These are phyloP conservation scores for Camelina hispida DNA, from an alignment of 345 rosid species.

Conservation along the genomic window DNA sequence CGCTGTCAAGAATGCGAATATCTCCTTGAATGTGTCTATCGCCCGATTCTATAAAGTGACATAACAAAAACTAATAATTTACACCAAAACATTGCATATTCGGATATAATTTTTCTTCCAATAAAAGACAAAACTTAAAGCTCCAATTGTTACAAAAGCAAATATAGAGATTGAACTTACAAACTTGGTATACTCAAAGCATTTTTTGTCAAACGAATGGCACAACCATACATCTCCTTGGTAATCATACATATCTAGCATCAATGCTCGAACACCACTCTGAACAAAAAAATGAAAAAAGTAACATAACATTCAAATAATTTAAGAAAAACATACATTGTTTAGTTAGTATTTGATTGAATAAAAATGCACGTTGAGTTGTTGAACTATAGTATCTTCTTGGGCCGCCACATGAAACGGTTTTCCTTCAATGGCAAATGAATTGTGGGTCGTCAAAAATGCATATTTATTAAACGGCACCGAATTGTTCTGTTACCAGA, in stretches of 20 bases:
- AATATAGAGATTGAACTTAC: constrained; percentile 40
- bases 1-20: constrained; percentile 53
- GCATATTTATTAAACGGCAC: constrained; percentile 64
- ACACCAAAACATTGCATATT: not conserved
- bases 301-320: not conserved
- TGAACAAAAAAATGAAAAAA: constrained; percentile 22
- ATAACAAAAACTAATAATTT: not conserved
- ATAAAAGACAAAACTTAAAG: not conserved
- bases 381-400: constrained; percentile 66
- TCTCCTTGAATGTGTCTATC: constrained; percentile 52
- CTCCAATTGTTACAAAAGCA: not conserved
- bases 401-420: constrained; percentile 61
- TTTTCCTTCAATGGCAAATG: constrained; percentile 54
- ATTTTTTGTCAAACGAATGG: constrained; percentile 55
- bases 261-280: constrained; percentile 71
- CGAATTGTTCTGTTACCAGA: constrained; percentile 51
- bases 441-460: constrained; percentile 66
- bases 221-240: constrained; percentile 65
- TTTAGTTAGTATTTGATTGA: not conserved
- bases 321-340: not conserved
- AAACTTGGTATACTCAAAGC: constrained; percentile 59
- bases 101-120: not conserved
- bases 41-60: constrained; percentile 50
- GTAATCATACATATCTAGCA: constrained; percentile 70
- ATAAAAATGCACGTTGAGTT: constrained; percentile 56